A percentile compares a stretch with the other conserved stretches of the same genome.
Evolutionary conservation across 1,139 yeast genomes (phyloP).

Genomic region (Nakaseomyces uthaithaninus): DNA sequence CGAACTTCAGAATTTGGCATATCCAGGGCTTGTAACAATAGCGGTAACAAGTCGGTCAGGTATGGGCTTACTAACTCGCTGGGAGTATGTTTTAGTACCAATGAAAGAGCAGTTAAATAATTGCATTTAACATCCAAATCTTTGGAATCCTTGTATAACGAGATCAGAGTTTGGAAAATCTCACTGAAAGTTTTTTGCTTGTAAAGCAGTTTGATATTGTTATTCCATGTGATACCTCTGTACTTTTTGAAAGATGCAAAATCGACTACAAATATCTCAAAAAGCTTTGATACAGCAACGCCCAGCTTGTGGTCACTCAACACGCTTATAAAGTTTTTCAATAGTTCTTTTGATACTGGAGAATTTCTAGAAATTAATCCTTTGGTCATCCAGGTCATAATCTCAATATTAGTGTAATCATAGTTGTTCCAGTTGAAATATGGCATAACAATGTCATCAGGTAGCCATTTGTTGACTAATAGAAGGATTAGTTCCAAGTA

Average conservation of each 20-base stretch:
- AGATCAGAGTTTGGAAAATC: conserved; percentile 43
- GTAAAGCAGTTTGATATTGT: conserved; percentile 57
- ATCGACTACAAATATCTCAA: conserved; percentile 61
- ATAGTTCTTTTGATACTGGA: conserved; percentile 37
- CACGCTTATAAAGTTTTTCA: conserved; percentile 34
- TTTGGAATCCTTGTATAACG: conserved; percentile 31
- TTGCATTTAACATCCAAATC: conserved; percentile 35
- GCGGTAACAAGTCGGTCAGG: conserved; percentile 56
- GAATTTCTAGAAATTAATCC: conserved; percentile 59
- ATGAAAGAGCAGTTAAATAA: conserved; percentile 57
- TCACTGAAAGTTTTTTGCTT: conserved; percentile 69
- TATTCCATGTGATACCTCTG: conserved; percentile 43
- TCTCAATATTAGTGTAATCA: conserved; percentile 38
- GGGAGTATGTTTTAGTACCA: conserved; percentile 59
- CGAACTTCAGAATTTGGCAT: conserved; percentile 44
- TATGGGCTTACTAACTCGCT: conserved; percentile 53
- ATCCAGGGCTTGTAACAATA: conserved; percentile 58
- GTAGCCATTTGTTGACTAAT: conserved; percentile 45
- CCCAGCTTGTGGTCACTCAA: conserved; percentile 34
- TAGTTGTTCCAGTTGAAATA: conserved; percentile 14
- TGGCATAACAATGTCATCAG: conserved; percentile 14
- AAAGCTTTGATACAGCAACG: conserved; percentile 40
- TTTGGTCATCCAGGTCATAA: conserved; percentile 61
- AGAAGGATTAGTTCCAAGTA: conserved; percentile 54
- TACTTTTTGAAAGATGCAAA: conserved; percentile 50